Conservation (phyloP, 768 basidiomycete species). For the Pilatotrama ljubarskyi region DNA sequence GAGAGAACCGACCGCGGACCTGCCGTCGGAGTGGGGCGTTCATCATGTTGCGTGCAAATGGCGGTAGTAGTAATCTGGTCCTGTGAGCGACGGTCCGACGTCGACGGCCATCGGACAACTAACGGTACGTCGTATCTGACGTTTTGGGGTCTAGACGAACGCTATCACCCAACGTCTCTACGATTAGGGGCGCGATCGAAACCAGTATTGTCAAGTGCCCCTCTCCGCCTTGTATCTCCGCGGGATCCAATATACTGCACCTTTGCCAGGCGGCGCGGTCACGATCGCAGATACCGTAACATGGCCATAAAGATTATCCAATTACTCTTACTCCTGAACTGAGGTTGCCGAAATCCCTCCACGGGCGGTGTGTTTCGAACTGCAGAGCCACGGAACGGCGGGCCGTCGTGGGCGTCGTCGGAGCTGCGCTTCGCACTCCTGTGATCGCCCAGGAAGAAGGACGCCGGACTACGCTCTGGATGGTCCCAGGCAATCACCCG, state of each 20-base stretch:
- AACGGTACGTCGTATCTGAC: constrained; percentile 7
- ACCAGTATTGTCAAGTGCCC: constrained; percentile 3
- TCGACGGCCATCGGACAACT: constrained; percentile 1
- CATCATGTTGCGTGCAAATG: constrained; percentile 18
- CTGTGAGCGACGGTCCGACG: not conserved
- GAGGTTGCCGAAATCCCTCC: constrained; percentile 6
- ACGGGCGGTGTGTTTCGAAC: constrained; percentile 2
- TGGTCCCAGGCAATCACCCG: not conserved
- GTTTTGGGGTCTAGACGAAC: constrained; percentile 10
- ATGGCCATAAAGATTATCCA: not conserved
- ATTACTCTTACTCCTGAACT: constrained; percentile 3
- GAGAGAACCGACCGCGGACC: constrained; percentile 42
- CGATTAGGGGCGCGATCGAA: constrained; percentile 10
- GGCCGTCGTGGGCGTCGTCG: constrained; percentile 1
- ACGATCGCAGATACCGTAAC: not conserved
- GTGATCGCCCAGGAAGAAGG: constrained; percentile 1
- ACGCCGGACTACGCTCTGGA: not conserved
- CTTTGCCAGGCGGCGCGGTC: not conserved
- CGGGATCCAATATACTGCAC: constrained; percentile 1
- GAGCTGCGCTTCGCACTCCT: constrained; percentile 3
- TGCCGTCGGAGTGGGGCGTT: constrained; percentile 29
- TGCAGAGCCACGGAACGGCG: constrained; percentile 14
- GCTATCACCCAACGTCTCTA: constrained; percentile 1
- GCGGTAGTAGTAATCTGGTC: not conserved
- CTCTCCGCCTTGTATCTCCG: not conserved